Evolutionary conservation across 805 yeast genomes (phyloP), one percentile per base, ranked within the genome.

Genomic region (Zygoascus biomembranicola): DNA sequence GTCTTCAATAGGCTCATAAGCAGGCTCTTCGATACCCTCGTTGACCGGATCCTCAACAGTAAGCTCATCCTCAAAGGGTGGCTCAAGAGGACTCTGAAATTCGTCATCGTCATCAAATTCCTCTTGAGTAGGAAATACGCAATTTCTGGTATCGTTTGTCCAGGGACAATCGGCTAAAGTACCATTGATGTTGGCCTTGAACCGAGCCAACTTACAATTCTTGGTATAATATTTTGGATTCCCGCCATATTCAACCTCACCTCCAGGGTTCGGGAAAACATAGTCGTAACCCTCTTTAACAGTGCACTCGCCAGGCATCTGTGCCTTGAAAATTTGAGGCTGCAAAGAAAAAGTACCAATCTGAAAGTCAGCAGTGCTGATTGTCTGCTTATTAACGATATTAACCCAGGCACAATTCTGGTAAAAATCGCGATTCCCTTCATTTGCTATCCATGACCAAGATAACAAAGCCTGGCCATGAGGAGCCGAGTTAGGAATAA

Each of bases 331-430:
- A 55, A 61, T 48, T 10, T 43, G 50, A 8, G 63, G 63, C 2
- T 55, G 59, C 16, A 23, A 39, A 16, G 20, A 46, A 2, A 32
- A 14, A 5, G 45, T 32, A 8, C 50, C 44, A 14, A 26, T 8
- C 42, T 37, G 43, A 18, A 16, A 26, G 28, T 28, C 23, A 26
- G 23, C 16, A 10, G 18, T 41, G 28, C 13, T 26, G 5, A n/a
- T 6, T 2, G 31, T 20, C 23, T n/a, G 16, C 6, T 3, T 28
- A 46, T 59, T 58, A 31, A 43, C 37, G 31, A 60, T 53, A 26
- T 55, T 51, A 11, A 60, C 58, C 63, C 63, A 60, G 5, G 63
- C 63, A 37, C 63, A 60, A 44, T 60, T 60, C 35, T 59, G 61
- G 35, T 60, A 60, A 19, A 55, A 52, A 39, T 60, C 63, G 8